These are phyloP conservation scores for Eleusine coracana DNA, from an alignment of 176 grass and related monocot species.

Conservation along the genomic window DNA sequence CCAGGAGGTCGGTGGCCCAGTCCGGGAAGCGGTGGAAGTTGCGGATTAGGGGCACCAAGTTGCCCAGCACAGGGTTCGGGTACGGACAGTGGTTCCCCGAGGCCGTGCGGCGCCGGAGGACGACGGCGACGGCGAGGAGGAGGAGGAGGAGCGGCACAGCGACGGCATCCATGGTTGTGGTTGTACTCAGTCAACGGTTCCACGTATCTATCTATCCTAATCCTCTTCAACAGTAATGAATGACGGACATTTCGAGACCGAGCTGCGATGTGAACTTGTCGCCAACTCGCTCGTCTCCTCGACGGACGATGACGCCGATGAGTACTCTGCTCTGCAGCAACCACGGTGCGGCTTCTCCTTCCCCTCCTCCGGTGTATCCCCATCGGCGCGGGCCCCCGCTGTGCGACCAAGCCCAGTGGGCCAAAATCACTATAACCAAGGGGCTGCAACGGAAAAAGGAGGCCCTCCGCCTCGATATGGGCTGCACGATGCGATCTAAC, in stretches of 20 bases:
- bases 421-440: background rate
- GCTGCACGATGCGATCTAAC: background rate
- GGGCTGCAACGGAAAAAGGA: too few relatives aligned
- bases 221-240: too few relatives aligned
- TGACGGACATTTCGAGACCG: too few relatives aligned
- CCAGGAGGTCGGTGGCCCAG: constrained; percentile 67
- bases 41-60: constrained; percentile 51
- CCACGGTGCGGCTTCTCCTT: background rate
- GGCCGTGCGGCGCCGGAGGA: background rate
- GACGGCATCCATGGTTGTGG: constrained; percentile 40
- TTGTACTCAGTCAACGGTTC: background rate
- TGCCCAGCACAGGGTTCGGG: constrained; percentile 60
- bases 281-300: too few relatives aligned
- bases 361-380: background rate
- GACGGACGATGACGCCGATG: too few relatives aligned
- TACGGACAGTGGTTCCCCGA: constrained; percentile 52
- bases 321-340: too few relatives aligned
- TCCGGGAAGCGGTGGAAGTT: constrained; percentile 80
- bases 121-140: constrained; percentile 6
- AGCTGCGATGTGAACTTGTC: too few relatives aligned
- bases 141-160: constrained; percentile 6
- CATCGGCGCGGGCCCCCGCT: background rate
- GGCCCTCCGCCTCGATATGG: background rate
- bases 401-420: background rate
- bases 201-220: too few relatives aligned